phyloP scores from a whole-genome alignment of 1,139 yeast genomes.

The Sugiyamaella japonica region DNA sequence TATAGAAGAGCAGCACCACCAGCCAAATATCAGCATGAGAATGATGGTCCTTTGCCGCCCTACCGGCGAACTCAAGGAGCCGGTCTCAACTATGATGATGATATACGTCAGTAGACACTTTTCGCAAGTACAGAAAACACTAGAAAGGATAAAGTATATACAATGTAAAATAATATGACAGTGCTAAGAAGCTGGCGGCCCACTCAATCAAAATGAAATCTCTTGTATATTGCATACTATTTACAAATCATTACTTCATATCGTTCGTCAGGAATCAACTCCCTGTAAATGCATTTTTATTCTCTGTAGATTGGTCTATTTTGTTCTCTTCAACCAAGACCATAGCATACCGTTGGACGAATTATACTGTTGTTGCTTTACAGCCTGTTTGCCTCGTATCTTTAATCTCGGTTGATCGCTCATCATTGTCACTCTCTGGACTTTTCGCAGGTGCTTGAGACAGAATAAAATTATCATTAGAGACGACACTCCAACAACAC shows the following conservation, averaged over 20 bases:
- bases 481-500: conserved; percentile 45
- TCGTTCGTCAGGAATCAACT: neutral
- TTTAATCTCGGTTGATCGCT: conserved; percentile 31
- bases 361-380: conserved; percentile 3
- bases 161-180: neutral
- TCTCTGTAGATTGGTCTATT: neutral
- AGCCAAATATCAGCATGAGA: neutral
- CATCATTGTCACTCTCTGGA: conserved; percentile 70
- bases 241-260: conserved; percentile 6
- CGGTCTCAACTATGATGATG: conserved; percentile 18
- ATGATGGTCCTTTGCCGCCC: conserved; percentile 17
- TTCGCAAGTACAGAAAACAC: neutral
- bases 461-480: conserved; percentile 42
- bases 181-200: neutral
- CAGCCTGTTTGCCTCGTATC: conserved; percentile 11
- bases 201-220: neutral
- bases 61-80: conserved; percentile 13
- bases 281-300: neutral
- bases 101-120: neutral
- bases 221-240: neutral
- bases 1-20: conserved; percentile 9
- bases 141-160: neutral
- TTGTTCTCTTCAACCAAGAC: conserved; percentile 20
- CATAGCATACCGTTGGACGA: conserved; percentile 8
- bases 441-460: conserved; percentile 51